phyloP scores from a whole-genome alignment of 192 early-diverging fungal species.

The Haplosporangium gracile region DNA sequence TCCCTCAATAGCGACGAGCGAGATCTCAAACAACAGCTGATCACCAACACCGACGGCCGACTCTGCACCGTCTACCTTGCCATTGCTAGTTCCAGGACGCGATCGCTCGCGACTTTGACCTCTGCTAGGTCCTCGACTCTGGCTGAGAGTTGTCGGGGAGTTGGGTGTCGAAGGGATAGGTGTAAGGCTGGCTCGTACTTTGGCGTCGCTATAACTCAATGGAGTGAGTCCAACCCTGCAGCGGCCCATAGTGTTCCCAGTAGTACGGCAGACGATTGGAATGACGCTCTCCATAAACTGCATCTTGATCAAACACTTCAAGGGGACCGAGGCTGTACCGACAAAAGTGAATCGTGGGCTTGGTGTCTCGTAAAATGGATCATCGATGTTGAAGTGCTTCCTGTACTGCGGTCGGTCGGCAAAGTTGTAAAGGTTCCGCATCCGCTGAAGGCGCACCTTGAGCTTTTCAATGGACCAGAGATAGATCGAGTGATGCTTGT shows the following conservation, averaged over 20 bases:
- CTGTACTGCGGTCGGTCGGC: conserved; percentile 68
- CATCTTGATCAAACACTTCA: conserved; percentile 60
- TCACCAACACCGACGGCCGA: conserved; percentile 61
- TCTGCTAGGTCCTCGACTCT: conserved; percentile 29
- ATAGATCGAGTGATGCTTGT: conserved; percentile 66
- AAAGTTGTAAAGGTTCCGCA: conserved; percentile 77
- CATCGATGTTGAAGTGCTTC: conserved; percentile 69
- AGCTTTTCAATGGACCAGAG: conserved; percentile 77
- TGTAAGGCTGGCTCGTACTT: conserved; percentile 17
- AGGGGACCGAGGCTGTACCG: conserved; percentile 60
- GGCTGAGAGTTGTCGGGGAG: conserved; percentile 29
- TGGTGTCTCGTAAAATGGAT: conserved; percentile 72
- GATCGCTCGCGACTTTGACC: conserved; percentile 46
- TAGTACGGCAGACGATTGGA: conserved; percentile 60
- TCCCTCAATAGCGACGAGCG: conserved; percentile 68
- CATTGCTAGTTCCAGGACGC: conserved; percentile 5
- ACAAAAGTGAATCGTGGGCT: conserved; percentile 66
- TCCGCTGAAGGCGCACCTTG: conserved; percentile 68
- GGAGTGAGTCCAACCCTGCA: conserved; percentile 61
- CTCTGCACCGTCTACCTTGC: conserved; percentile 20
- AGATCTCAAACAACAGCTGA: conserved; percentile 73
- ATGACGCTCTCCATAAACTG: conserved; percentile 60
- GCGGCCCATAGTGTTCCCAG: conserved; percentile 57
- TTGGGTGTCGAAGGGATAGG: conserved; percentile 22
- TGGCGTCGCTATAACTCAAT: conserved; percentile 34